Conservation (phyloP, 2,329 filamentous ascomycete species). For the Helminthosporium solani region DNA sequence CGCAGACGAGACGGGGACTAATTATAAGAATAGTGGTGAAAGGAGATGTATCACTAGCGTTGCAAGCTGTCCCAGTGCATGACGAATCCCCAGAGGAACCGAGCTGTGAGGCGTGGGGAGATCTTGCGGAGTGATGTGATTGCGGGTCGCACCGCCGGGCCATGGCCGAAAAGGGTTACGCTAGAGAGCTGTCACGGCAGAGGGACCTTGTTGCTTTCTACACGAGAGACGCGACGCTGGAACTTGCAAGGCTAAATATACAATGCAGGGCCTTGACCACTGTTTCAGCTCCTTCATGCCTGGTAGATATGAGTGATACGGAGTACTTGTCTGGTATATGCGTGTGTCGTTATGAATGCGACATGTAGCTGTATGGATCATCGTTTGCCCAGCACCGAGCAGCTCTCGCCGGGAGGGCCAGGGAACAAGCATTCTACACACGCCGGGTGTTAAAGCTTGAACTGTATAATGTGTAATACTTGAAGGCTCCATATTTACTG, state of each 20-base stretch:
- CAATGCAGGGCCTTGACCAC: neutral
- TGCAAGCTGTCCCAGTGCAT: neutral
- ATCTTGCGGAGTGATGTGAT: slow-evolving; percentile 4
- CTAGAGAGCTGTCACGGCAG: neutral
- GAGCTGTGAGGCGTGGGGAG: slow-evolving; percentile 2
- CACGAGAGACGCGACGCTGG: neutral
- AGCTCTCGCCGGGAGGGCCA: neutral
- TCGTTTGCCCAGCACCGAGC: neutral
- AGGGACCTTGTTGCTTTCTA: neutral
- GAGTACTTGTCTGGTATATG: neutral
- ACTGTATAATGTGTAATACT: too few species aligned
- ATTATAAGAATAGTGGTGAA: neutral
- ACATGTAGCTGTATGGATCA: neutral
- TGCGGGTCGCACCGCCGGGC: neutral
- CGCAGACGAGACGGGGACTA: too few species aligned
- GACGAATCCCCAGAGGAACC: neutral
- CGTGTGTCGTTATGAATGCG: too few species aligned
- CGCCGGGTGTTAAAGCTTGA: neutral
- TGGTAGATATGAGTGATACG: too few species aligned
- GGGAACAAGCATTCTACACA: neutral
- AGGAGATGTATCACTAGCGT: neutral
- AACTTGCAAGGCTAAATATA: neutral
- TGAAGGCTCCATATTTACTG: too few species aligned
- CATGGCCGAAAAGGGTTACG: slow-evolving; percentile 4
- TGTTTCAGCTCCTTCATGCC: too few species aligned